Conservation (phyloP, 1,284 basidiomycete species). For the Sutorius eximius region DNA sequence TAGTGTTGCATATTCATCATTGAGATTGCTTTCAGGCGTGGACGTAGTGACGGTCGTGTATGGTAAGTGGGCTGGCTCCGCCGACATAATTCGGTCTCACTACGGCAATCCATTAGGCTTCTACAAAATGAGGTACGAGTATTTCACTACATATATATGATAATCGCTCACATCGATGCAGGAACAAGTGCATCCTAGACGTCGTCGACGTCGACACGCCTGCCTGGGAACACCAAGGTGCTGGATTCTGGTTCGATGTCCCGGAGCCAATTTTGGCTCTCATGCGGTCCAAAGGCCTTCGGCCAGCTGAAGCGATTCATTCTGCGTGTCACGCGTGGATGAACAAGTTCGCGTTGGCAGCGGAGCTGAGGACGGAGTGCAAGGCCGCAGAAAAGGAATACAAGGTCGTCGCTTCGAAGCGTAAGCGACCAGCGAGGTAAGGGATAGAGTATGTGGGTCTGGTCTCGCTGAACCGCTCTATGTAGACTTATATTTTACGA, state of each 20-base stretch:
- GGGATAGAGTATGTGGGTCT: slow-evolving; percentile 26
- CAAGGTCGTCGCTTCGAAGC: slow-evolving; percentile 51
- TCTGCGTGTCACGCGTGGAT: too few species aligned
- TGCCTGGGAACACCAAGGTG: slow-evolving; percentile 74
- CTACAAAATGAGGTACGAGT: slow-evolving; percentile 45
- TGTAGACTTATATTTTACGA: slow-evolving; percentile 86
- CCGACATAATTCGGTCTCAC: not conserved
- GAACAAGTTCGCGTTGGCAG: too few species aligned
- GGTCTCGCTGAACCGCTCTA: not conserved
- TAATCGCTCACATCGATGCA: slow-evolving; percentile 26
- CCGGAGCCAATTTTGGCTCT: slow-evolving; percentile 49
- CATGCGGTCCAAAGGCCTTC: too few species aligned
- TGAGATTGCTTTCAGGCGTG: slow-evolving; percentile 47
- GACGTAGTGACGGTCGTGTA: slow-evolving; percentile 75
- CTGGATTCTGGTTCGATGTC: slow-evolving; percentile 86
- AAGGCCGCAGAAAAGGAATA: slow-evolving; percentile 31
- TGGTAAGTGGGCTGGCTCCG: slow-evolving; percentile 45
- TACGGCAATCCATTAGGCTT: slow-evolving; percentile 34
- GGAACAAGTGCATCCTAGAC: slow-evolving; percentile 63
- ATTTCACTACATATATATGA: not conserved
- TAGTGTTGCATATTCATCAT: not conserved
- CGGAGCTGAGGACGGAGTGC: too few species aligned
- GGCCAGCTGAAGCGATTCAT: too few species aligned
- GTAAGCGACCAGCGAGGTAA: slow-evolving; percentile 81
- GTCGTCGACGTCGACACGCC: slow-evolving; percentile 83